These are phyloP conservation scores for Nemania diffusa DNA, from an alignment of 2,329 filamentous ascomycete species.

Conservation along the genomic window DNA sequence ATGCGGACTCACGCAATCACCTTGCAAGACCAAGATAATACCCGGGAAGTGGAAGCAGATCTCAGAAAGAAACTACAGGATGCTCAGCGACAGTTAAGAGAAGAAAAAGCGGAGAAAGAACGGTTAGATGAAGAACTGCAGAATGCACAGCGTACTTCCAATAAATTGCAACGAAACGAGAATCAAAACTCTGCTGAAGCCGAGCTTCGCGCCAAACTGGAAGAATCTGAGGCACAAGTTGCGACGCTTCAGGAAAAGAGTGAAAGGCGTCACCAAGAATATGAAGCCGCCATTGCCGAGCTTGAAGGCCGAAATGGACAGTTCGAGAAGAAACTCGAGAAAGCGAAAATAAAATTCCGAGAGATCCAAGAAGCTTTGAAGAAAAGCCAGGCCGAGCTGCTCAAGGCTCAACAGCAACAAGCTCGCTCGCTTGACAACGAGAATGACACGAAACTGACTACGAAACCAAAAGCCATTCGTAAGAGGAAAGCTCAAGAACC, in stretches of 20 bases:
- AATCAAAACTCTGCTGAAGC: constrained; percentile 38
- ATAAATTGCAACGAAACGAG: constrained; percentile 46
- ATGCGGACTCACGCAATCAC: constrained; percentile 46
- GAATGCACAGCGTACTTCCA: constrained; percentile 44
- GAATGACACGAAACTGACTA: constrained; percentile 48
- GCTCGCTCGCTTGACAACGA: constrained; percentile 52
- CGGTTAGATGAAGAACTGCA: constrained; percentile 51
- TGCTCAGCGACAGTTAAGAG: constrained; percentile 44
- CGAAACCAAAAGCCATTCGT: constrained; percentile 53
- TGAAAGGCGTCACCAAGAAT: constrained; percentile 57
- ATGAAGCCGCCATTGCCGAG: constrained; percentile 67
- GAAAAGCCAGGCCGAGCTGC: constrained; percentile 61
- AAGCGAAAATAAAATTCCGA: constrained; percentile 75
- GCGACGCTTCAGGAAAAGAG: constrained; percentile 57
- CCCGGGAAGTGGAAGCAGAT: constrained; percentile 47
- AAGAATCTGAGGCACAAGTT: constrained; percentile 48
- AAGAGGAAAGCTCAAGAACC: constrained; percentile 60
- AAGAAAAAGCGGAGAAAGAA: constrained; percentile 49
- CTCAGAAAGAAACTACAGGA: constrained; percentile 50
- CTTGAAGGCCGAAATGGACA: constrained; percentile 70
- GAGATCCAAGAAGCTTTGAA: constrained; percentile 78
- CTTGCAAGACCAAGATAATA: constrained; percentile 48
- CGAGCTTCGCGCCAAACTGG: constrained; percentile 48
- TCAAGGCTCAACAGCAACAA: constrained; percentile 51
- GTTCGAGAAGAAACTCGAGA: constrained; percentile 76